Conservation (phyloP, 2,329 filamentous ascomycete species). For the Fusarium metavorans region DNA sequence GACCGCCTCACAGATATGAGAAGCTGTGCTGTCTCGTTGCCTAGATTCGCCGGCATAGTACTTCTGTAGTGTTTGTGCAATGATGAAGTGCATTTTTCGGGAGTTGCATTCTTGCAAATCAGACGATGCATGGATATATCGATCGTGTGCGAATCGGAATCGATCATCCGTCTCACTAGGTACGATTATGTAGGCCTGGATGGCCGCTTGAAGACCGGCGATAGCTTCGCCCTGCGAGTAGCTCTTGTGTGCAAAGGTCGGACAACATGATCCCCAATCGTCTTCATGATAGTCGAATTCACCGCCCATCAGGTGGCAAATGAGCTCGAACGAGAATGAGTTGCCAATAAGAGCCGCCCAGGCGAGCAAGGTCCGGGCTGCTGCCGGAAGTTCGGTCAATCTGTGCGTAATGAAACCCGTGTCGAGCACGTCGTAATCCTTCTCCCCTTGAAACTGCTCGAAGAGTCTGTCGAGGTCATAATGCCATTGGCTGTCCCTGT, state of each 20-base stretch:
- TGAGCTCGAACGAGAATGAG: slow-evolving; percentile 84
- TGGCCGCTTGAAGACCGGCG: slow-evolving; percentile 82
- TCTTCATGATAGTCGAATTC: slow-evolving; percentile 74
- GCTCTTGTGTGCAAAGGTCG: slow-evolving; percentile 34
- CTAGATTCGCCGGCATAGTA: slow-evolving; percentile 72
- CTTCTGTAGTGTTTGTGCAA: slow-evolving; percentile 83
- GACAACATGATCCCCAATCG: slow-evolving; percentile 51
- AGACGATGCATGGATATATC: slow-evolving; percentile 82
- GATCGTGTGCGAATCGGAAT: slow-evolving; percentile 90
- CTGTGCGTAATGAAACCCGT: slow-evolving; percentile 85
- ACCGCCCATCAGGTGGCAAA: slow-evolving; percentile 81
- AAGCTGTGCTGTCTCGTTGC: slow-evolving; percentile 78
- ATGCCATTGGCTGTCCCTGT: slow-evolving; percentile 83
- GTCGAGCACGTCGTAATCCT: slow-evolving; percentile 83
- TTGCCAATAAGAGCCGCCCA: slow-evolving; percentile 89
- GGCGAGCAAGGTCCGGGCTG: slow-evolving; percentile 81
- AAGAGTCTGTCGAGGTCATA: slow-evolving; percentile 90
- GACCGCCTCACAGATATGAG: slow-evolving; percentile 83
- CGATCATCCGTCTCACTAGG: slow-evolving; percentile 86
- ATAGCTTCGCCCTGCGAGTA: slow-evolving; percentile 77
- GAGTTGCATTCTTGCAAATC: slow-evolving; percentile 76
- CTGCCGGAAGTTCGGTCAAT: slow-evolving; percentile 78
- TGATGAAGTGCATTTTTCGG: slow-evolving; percentile 89
- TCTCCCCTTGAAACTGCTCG: slow-evolving; percentile 82
- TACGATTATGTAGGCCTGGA: slow-evolving; percentile 84